Conservation (phyloP, 1,139 yeast genomes). For the Suhomyces terraborum region DNA sequence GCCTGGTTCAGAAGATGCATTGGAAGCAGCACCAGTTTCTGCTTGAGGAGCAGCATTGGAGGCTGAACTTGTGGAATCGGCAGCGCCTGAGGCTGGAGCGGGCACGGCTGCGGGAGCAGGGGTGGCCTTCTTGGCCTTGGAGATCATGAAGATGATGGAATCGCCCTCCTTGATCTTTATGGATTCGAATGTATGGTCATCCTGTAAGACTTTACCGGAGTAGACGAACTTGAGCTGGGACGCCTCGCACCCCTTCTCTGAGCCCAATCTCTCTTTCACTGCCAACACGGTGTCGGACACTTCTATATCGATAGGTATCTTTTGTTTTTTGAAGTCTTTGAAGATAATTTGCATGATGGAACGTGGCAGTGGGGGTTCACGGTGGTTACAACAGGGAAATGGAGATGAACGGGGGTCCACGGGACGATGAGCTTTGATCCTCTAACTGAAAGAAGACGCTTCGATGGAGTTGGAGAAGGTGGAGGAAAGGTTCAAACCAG, state of each 20-base stretch:
- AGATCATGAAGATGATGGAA: slow-evolving; percentile 88
- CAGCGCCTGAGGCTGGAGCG: slow-evolving; percentile 15
- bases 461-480: too few species aligned
- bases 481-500: background rate
- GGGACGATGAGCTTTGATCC: too few species aligned
- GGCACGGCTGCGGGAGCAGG: slow-evolving; percentile 19
- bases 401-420: too few species aligned
- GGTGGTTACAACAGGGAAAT: background rate
- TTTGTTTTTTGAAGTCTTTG: slow-evolving; percentile 92
- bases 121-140: slow-evolving; percentile 48
- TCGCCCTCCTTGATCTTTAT: slow-evolving; percentile 86
- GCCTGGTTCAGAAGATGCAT: slow-evolving; percentile 7
- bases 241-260: slow-evolving; percentile 67
- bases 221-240: slow-evolving; percentile 85
- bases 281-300: slow-evolving; percentile 65
- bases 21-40: slow-evolving; percentile 25
- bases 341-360: slow-evolving; percentile 77
- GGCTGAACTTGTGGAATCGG: slow-evolving; percentile 21
- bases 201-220: slow-evolving; percentile 88
- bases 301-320: slow-evolving; percentile 78
- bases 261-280: slow-evolving; percentile 74
- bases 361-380: background rate
- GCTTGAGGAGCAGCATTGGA: too few species aligned
- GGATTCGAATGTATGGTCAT: slow-evolving; percentile 70
- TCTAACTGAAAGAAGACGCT: too few species aligned